Evolutionary conservation across 2,329 filamentous ascomycete species (phyloP), one percentile per base, ranked within the genome.

Genomic region (Zopfia rhizophila): DNA sequence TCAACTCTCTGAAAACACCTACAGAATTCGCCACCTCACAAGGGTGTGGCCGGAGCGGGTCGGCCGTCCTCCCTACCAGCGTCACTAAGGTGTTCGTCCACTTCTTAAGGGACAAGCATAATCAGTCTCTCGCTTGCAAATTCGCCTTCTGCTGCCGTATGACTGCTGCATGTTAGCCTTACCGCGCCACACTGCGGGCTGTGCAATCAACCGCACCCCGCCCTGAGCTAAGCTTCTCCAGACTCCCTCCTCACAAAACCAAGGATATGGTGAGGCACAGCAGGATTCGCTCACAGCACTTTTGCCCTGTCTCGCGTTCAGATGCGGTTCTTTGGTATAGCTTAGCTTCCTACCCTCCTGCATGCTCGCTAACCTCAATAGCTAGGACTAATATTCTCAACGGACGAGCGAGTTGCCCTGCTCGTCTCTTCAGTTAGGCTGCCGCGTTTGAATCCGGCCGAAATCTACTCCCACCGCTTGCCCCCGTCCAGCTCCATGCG

Each of bases 51-150:
- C 18, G 11, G 43, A 19, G 43, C 44, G 41, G 29, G 33, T 50
- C 41, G 32, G 38, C 31, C 40, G 40, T 37, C 40, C 40, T 44
- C 32, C 32, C 40, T 45, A 25, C 35, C 32, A 39, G 36, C 36
- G 33, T 44, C 27, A 49, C 41, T 13, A 38, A 46, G 47, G 36
- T 46, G 42, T 51, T 51, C 32, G 38, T 46, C 36, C 42, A 13
- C 47, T 50, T 45, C 46, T 50, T 27, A 40, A 38, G 31, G 39
- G 28, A 44, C 33, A 35, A 44, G 33, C 45, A 48, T 48, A 48
- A 38, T 35, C 39, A 48, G 39, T 30, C 39, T 45, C 14, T 49
- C 23, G 36, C 36, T 32, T 45, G 30, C 47, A 27, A 50, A 41
- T 51, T 42, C 42, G 47, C 47, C 42, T 45, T 33, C 25, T 5